Base-by-base conservation (phyloP, 2,329 filamentous ascomycete genomes). In the Calcarisporium arbuscula region DNA sequence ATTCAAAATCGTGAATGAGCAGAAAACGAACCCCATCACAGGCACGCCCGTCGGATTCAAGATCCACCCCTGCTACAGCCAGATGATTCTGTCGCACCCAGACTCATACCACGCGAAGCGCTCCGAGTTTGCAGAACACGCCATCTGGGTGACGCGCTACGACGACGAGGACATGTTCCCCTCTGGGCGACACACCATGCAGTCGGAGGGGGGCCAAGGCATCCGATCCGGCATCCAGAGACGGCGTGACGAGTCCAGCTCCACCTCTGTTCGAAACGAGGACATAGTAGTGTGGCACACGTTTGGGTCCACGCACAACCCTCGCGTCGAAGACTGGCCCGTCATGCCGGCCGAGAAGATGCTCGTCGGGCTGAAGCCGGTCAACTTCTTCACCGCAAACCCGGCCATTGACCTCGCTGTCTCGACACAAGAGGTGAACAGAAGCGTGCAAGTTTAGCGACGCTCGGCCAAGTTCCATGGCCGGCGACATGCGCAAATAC, bases 271-370 rank as follows among this genome's bases (percentile, higher is more conserved):
- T 58, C 43, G 58, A 31, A 43, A 79, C 39, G 57, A 65, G 15
- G 68, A 77, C 27, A 64, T 76, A 26, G 71, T 79, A 2, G 56
- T 79, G 5, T 79, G 72, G 70, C 65, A 75, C 14, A 70, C 73
- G 4, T 70, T 69, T 47, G 64, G 78, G 14, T 70, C 80, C 18
- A 82, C 80, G 21, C 79, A 83, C 43, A 74, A 80, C 17, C 77
- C 78, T 0, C 63, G 78, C 1, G 67, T 74, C 9, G 79, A 83
- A 45, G 79, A 83, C 47, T 83, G 80, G 62, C 79, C 77, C 0
- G 74, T 82, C 5, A 83, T 83, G 80, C 79, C 78, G 0, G 68
- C 63, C 40, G 79, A 82, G 50, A 69, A 62, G 35, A 58, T 75
- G 44, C 59, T 58, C 37, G 67, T 75, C 0, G 55, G 57, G 0